Evolutionary conservation across 371 early-diverging fungal genomes (phyloP), one percentile per base, ranked within the genome.

Genomic region (Apophysomyces variabilis): DNA sequence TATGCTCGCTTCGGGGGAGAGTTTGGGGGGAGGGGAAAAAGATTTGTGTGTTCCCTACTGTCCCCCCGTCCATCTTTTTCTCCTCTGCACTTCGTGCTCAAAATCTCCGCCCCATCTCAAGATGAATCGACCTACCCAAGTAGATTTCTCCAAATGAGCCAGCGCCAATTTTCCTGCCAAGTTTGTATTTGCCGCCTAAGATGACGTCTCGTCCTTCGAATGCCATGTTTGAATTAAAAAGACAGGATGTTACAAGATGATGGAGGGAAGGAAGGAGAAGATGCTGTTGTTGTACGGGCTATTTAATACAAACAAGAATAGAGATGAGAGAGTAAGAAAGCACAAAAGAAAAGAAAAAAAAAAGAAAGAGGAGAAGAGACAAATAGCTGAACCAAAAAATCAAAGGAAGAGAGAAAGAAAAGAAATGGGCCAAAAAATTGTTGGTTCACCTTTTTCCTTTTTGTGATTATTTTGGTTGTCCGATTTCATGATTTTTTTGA

Each of bases 121-220:
- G 54, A 50, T 50, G 54, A 50, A 39, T 54, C 12, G 39, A 46
- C 35, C 47, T 84, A 92, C 96, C 97, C 60, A 97, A 85, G 79
- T 95, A 99, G 74, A 99, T 98, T 78, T 99, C 99, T 62, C 99
- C 99, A 90, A 99, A 99, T 50, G 96, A 95, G 67, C 99, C 99
- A 61, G 95, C 92, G 64, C 99, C 99, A 79, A 99, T 96, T 87
- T 98, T 99, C 68, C 95, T 86, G 58, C 96, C 95, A 61, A 99
- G 81, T 69, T 92, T 86, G 85, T 94, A 99, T 79, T 95, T 96
- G 83, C 92, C 90, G 66, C 94, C 98, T 66, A 78, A 67, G 58
- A 79, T 67, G 66, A 73, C 75, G 57, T 80, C 76, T 72, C 77
- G 70, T 71, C 79, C 82, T 70, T 81, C 82, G 58, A 81, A 72